Base-by-base conservation (phyloP, 1,139 yeast species). In the Hyphopichia fennica region DNA sequence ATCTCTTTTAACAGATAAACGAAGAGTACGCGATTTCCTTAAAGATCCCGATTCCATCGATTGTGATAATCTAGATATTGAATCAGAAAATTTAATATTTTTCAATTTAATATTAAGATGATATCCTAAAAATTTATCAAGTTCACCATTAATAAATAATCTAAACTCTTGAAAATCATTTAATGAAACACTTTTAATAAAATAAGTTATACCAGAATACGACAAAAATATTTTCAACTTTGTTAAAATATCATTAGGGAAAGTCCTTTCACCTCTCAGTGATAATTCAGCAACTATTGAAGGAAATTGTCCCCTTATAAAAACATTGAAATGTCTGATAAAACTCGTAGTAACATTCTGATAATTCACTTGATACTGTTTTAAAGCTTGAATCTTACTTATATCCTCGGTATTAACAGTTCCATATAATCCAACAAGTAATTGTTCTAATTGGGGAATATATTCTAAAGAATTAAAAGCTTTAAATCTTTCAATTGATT, bases 371-470 rank as follows among this genome's bases (percentile, higher is more conserved):
- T 82, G 77, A 56, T 86, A 84, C 54, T 87, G 93, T 48, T 74
- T 77, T 46, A 89, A 68, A 0, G 96, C 96, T 47, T 73, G 72
- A 89, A 89, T 85, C 13, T 79, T 72, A 37, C 87, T 83, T 47
- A 87, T 61, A 45, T 79, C 78, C 17, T 60, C 64, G 1, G 88
- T 83, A 35, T 65, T 68, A 39, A 85, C 63, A 0, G 96, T 95
- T 41, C 75, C 74, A 55, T 78, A 83, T 38, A 91, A 67, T 20
- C 75, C 79, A n/a, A 68, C 61, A 25, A 90, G 66, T 37, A 82
- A 79, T 0, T 53, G 41, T 58, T 91, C 97, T 44, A 87, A 55
- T n/a, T 51, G 45, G 2, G 62, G 67, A 30, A 82, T 61, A 45
- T 73, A 72, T 9, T 68, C 65, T 3, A 72, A 52, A 15, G 78